Conservation (phyloP, 768 basidiomycete genomes). For the Scleroderma citrinum region DNA sequence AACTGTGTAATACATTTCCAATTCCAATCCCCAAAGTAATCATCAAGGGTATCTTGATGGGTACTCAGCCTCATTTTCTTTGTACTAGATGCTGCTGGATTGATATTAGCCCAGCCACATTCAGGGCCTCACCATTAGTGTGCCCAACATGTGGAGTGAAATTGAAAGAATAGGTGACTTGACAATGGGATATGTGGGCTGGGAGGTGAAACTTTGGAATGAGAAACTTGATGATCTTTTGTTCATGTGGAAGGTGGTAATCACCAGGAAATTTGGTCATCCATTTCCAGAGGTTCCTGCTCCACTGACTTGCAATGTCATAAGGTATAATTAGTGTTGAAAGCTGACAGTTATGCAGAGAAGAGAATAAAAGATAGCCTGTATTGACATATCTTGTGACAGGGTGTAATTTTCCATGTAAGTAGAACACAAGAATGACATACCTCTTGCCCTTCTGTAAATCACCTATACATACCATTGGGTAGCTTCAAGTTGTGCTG, state of each 20-base stretch:
- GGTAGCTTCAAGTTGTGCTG: no score
- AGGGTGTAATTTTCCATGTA: no score
- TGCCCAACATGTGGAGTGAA: conserved; percentile 23
- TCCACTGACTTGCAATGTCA: no score
- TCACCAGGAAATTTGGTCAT: no score
- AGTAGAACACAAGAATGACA: no score
- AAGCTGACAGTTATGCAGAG: no score
- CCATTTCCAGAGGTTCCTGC: no score
- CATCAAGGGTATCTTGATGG: conserved; percentile 22
- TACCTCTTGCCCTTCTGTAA: neutral
- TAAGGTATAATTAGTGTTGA: no score
- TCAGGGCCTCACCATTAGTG: conserved; percentile 34
- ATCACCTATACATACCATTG: neutral
- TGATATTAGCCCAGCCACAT: conserved; percentile 28
- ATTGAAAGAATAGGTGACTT: conserved; percentile 20
- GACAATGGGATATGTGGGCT: conserved; percentile 15
- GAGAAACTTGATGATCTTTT: conserved; percentile 10
- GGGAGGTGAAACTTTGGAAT: conserved; percentile 35
- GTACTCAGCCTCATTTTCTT: conserved; percentile 31
- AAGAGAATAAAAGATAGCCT: no score
- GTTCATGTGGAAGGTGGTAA: no score
- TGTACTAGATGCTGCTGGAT: conserved; percentile 24
- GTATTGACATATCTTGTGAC: no score
- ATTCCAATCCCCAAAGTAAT: conserved; percentile 5
- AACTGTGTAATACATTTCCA: no score